Evolutionary conservation across 805 yeast species (phyloP).

Genomic region (Cyberlindnera samutprakarnensis): DNA sequence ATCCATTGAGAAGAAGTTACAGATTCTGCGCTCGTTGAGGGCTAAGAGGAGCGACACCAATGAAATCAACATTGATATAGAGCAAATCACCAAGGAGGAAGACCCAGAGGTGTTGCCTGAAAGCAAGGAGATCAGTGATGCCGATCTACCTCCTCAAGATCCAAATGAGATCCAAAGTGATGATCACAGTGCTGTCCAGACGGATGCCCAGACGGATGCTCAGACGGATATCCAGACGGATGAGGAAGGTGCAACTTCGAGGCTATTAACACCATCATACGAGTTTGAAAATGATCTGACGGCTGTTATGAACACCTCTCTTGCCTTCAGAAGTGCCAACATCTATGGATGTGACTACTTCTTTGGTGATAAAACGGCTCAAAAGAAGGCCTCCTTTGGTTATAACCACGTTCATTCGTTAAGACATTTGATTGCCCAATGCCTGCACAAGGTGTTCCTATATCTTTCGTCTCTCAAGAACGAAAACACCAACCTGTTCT

Average conservation of each 20-base stretch:
- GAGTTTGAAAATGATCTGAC: slow-evolving; percentile 26
- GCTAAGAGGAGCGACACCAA: slow-evolving; percentile 26
- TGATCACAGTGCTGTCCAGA: too few relatives aligned
- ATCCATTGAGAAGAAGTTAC: slow-evolving; percentile 20
- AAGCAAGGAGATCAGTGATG: too few relatives aligned
- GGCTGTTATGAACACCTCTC: slow-evolving; percentile 45
- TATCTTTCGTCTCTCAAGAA: slow-evolving; percentile 42
- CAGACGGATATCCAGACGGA: slow-evolving; percentile 10
- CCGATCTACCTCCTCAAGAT: too few relatives aligned
- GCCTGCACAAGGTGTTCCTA: slow-evolving; percentile 50
- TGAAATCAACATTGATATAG: slow-evolving; percentile 31
- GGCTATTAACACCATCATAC: slow-evolving; percentile 21
- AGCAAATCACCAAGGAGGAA: slow-evolving; percentile 25
- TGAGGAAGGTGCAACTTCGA: slow-evolving; percentile 29
- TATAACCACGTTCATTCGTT: slow-evolving; percentile 51
- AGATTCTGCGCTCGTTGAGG: slow-evolving; percentile 29
- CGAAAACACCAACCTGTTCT: slow-evolving; percentile 58
- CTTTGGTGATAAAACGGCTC: slow-evolving; percentile 49
- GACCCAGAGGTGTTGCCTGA: slow-evolving; percentile 5
- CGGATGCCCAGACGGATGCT: too few relatives aligned
- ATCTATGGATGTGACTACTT: slow-evolving; percentile 58
- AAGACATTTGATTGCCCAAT: slow-evolving; percentile 52
- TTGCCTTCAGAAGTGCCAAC: slow-evolving; percentile 52
- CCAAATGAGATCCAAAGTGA: too few relatives aligned
- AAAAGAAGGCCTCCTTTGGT: slow-evolving; percentile 32